A percentile compares a stretch with the other conserved stretches of the same genome.
Conservation (phyloP, 352 stramenopile genomes). For the Pythium oligandrum region DNA sequence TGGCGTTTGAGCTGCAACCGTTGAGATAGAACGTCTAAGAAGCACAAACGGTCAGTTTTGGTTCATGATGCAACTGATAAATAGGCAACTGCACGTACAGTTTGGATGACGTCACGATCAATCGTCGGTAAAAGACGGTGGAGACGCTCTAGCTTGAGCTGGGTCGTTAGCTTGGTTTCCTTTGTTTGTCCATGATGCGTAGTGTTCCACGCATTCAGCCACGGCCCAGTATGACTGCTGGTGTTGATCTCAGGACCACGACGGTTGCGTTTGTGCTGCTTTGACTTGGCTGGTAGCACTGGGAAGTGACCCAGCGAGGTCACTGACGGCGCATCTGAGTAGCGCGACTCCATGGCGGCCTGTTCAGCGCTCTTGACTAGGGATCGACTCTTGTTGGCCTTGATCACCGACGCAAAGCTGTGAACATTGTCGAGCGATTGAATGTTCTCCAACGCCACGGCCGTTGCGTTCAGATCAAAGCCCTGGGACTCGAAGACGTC, state of each 20-base stretch:
- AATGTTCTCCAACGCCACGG: constrained; percentile 52
- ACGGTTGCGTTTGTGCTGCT: constrained; percentile 9
- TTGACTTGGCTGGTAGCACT: constrained; percentile 31
- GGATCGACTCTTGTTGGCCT: background rate
- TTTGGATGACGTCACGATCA: constrained; percentile 46
- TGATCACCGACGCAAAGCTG: constrained; percentile 52
- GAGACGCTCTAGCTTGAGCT: constrained; percentile 65
- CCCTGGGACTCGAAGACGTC: constrained; percentile 51
- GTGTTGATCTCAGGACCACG: background rate
- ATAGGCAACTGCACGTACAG: constrained; percentile 20
- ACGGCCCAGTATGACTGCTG: too few species aligned
- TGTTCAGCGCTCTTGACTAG: constrained; percentile 18
- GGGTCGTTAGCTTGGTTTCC: constrained; percentile 51
- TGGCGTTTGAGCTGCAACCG: constrained; percentile 53
- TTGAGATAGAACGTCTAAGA: constrained; percentile 67
- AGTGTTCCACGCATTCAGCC: constrained; percentile 19
- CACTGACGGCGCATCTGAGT: constrained; percentile 25
- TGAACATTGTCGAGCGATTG: constrained; percentile 46
- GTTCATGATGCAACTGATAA: too few species aligned
- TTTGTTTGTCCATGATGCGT: background rate
- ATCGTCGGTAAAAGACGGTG: constrained; percentile 51
- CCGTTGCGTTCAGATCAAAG: constrained; percentile 53
- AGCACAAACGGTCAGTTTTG: background rate
- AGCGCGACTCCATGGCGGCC: constrained; percentile 14
- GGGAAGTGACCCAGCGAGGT: constrained; percentile 55